Conservation (phyloP, 768 basidiomycete species). For the Boletellus emodensis region DNA sequence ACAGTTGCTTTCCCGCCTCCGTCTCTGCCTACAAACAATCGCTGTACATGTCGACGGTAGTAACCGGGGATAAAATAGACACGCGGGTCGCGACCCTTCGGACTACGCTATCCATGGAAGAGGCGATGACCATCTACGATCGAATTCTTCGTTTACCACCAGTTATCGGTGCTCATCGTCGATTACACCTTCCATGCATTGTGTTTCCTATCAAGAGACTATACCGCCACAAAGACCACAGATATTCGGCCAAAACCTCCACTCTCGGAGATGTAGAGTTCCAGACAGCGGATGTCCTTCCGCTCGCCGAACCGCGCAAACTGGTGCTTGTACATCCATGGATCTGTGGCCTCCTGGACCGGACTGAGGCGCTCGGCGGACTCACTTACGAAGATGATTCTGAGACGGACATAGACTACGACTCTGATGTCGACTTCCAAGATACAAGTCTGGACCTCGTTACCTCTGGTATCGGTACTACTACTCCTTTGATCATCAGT, state of each 20-base stretch:
- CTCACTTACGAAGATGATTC: conserved; percentile 7
- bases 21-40: conserved; percentile 2
- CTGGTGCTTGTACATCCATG: conserved; percentile 11
- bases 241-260: conserved; percentile 6
- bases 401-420: conserved; percentile 1
- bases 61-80: conserved; percentile 1
- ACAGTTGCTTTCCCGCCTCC: conserved; percentile 7
- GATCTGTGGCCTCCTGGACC: conserved; percentile 4
- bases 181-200: conserved; percentile 9
- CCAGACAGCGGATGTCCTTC: conserved; percentile 2
- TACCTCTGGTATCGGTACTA: neutral
- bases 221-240: neutral
- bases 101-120: neutral
- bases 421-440: conserved; percentile 7
- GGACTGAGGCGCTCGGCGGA: neutral
- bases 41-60: neutral
- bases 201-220: conserved; percentile 10
- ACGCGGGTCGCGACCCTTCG: neutral
- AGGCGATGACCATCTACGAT: conserved; percentile 2
- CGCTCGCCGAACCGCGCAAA: conserved; percentile 3
- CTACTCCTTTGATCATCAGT: neutral
- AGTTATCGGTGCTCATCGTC: conserved; percentile 5
- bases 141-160: conserved; percentile 6
- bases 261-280: conserved; percentile 8
- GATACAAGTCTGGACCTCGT: neutral